Evolutionary conservation across 2,329 filamentous ascomycete genomes (phyloP).

Genomic region (Sclerotinia trifoliorum): DNA sequence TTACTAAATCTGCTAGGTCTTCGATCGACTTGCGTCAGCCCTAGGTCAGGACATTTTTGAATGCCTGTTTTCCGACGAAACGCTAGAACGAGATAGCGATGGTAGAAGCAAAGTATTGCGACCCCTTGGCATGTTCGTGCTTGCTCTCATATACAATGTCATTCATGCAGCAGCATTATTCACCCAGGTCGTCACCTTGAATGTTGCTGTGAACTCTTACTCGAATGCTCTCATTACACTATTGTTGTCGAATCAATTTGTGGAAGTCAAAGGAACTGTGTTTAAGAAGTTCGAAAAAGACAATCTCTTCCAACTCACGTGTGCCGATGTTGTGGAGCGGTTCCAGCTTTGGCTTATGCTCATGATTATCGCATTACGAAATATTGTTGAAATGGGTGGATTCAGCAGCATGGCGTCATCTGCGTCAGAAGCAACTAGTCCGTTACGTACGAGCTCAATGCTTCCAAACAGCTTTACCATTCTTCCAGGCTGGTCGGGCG

Average conservation of each 20-base stretch:
- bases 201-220: constrained; percentile 97
- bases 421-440: constrained; percentile 51
- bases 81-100: constrained; percentile 79
- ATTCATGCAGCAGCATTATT: constrained; percentile 85
- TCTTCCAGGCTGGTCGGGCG: constrained; percentile 80
- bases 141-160: constrained; percentile 85
- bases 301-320: constrained; percentile 93
- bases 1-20: constrained; percentile 90
- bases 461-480: constrained; percentile 89
- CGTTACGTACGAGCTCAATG: constrained; percentile 66
- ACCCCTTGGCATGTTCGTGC: constrained; percentile 85
- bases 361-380: constrained; percentile 91
- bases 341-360: constrained; percentile 99
- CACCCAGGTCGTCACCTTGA: constrained; percentile 96
- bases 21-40: constrained; percentile 84
- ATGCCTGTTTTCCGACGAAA: constrained; percentile 91
- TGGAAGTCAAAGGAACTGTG: constrained; percentile 97
- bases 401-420: constrained; percentile 59
- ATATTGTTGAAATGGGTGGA: constrained; percentile 92
- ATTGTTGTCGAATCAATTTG: constrained; percentile 94
- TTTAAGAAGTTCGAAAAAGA: constrained; percentile 99
- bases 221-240: constrained; percentile 92
- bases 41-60: constrained; percentile 95
- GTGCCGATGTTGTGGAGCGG: constrained; percentile 92
- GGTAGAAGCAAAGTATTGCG: constrained; percentile 88